Conservation (phyloP, 805 yeast species). For the Maudiozyma barnettii region DNA sequence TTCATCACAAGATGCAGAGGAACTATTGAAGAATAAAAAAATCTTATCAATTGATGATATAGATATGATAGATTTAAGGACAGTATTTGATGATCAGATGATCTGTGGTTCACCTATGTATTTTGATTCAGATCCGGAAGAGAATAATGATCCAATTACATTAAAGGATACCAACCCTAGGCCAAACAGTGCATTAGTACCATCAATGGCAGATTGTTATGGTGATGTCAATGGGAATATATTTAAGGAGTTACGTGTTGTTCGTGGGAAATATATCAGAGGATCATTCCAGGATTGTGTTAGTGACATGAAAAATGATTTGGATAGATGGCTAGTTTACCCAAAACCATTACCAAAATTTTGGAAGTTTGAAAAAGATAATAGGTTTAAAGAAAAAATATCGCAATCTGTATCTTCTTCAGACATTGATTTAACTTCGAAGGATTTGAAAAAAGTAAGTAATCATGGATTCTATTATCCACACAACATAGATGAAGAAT, state of each 20-base stretch:
- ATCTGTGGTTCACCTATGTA: slow-evolving; percentile 27
- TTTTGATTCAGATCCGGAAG: slow-evolving; percentile 16
- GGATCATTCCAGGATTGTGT: slow-evolving; percentile 56
- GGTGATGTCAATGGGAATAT: slow-evolving; percentile 6
- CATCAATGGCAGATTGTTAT: neutral
- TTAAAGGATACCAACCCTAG: neutral
- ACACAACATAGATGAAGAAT: slow-evolving; percentile 15
- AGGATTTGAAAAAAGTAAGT: slow-evolving; percentile 1
- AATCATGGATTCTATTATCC: slow-evolving; percentile 6
- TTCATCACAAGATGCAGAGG: slow-evolving; percentile 2
- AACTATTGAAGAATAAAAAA: neutral
- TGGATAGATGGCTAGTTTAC: slow-evolving; percentile 60
- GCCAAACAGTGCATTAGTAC: neutral
- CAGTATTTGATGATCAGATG: slow-evolving; percentile 27
- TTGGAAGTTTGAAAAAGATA: slow-evolving; percentile 33
- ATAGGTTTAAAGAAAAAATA: slow-evolving; percentile 16
- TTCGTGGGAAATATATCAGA: slow-evolving; percentile 57
- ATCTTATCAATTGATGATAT: slow-evolving; percentile 23
- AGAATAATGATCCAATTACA: slow-evolving; percentile 3
- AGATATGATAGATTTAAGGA: slow-evolving; percentile 23
- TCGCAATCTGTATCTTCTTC: neutral
- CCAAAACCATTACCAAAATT: slow-evolving; percentile 57
- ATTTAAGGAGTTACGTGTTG: slow-evolving; percentile 28
- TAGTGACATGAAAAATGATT: slow-evolving; percentile 64
- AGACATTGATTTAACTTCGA: slow-evolving; percentile 9